These are phyloP conservation scores for Metschnikowia picachoensis DNA, from an alignment of 805 yeast genomes.

Conservation along the genomic window DNA sequence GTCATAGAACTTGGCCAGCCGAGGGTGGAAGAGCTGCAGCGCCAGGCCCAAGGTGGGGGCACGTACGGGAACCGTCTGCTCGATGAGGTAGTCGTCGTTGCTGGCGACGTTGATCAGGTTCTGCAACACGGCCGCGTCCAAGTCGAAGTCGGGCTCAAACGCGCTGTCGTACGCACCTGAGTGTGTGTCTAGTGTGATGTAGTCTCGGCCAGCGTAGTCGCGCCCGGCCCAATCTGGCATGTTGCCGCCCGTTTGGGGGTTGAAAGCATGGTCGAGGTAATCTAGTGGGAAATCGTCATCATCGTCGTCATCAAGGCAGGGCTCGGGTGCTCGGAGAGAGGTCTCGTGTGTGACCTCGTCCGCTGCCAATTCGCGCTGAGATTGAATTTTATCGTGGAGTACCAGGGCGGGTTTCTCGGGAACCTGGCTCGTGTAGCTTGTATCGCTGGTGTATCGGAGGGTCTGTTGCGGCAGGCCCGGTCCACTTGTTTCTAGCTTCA, in stretches of 20 bases:
- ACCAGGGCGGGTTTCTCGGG: neutral
- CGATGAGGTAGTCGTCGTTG: conserved; percentile 47
- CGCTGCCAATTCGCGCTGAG: neutral
- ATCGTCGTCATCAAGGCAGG: conserved; percentile 22
- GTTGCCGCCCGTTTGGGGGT: neutral
- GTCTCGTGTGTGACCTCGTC: neutral
- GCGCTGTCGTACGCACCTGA: conserved; percentile 13
- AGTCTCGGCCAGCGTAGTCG: conserved; percentile 19
- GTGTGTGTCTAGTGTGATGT: conserved; percentile 23
- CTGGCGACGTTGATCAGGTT: conserved; percentile 29
- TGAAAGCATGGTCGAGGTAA: conserved; percentile 47
- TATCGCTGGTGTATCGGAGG: neutral
- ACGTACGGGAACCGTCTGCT: conserved; percentile 46
- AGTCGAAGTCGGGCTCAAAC: conserved; percentile 20
- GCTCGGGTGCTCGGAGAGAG: neutral
- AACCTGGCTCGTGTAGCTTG: conserved; percentile 1
- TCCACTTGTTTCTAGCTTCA: conserved; percentile 12
- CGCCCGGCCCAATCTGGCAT: conserved; percentile 8
- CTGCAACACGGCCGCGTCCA: conserved; percentile 21
- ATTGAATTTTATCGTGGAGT: neutral
- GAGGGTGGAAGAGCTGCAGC: conserved; percentile 27
- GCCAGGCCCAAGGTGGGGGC: conserved; percentile 7
- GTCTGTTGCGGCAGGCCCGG: neutral
- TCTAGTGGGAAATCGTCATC: conserved; percentile 74
- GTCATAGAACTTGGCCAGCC: conserved; percentile 17